phyloP scores from a whole-genome alignment of 2,329 filamentous ascomycete genomes.

The Blumeriella jaapii region DNA sequence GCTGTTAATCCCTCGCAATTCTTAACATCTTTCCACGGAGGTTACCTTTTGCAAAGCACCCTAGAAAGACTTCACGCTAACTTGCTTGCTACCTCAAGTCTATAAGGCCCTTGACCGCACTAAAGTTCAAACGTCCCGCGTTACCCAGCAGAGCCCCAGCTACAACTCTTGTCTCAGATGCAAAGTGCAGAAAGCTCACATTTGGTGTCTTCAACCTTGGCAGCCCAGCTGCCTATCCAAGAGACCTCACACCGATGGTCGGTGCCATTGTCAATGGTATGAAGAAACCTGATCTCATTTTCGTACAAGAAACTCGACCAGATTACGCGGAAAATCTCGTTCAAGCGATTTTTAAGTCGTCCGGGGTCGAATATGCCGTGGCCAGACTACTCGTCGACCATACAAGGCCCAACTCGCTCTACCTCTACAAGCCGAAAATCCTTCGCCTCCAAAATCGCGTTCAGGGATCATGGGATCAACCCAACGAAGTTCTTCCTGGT shows the following conservation, averaged over 20 bases:
- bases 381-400: no score
- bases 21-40: no score
- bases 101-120: no score
- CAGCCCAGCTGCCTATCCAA: conserved; percentile 55
- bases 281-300: conserved; percentile 51
- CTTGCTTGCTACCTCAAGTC: no score
- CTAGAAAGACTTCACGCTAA: no score
- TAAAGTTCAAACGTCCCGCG: no score
- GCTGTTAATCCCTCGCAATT: no score
- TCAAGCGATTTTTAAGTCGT: conserved; percentile 38
- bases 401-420: no score
- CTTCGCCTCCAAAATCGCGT: conserved; percentile 48
- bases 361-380: conserved; percentile 44
- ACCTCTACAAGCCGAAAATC: conserved; percentile 52
- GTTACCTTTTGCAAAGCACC: no score
- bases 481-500: conserved; percentile 44
- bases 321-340: conserved; percentile 51
- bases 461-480: conserved; percentile 41
- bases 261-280: conserved; percentile 54
- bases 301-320: conserved; percentile 63
- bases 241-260: conserved; percentile 47
- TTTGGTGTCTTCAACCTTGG: conserved; percentile 60
- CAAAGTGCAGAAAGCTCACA: conserved; percentile 49
- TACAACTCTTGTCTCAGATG: conserved; percentile 41
- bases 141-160: conserved; percentile 36